A percentile compares a stretch with the other conserved stretches of the same genome.
Conservation (phyloP, 352 stramenopile genomes). For the Pseudoperonospora humuli region DNA sequence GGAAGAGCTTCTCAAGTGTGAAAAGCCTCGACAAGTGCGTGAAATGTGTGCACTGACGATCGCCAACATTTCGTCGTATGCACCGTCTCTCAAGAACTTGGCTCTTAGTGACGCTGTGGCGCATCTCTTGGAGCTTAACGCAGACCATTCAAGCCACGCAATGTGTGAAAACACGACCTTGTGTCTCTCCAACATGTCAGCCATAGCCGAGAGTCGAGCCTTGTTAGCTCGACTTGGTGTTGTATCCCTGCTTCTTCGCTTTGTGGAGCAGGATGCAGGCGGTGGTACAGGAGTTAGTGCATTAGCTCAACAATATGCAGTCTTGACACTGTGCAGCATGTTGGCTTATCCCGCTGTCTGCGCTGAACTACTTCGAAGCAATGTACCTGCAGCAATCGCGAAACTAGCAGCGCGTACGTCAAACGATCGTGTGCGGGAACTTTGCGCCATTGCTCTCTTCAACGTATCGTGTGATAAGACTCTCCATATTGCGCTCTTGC, state of each 20-base stretch:
- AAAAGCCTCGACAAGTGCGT: constrained; percentile 49
- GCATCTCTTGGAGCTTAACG: constrained; percentile 53
- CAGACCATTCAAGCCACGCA: constrained; percentile 30
- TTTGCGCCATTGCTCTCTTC: constrained; percentile 69
- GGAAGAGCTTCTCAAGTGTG: constrained; percentile 63
- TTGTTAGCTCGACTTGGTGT: constrained; percentile 56
- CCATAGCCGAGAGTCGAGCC: constrained; percentile 45
- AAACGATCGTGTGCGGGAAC: constrained; percentile 50
- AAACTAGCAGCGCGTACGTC: constrained; percentile 31
- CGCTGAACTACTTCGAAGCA: constrained; percentile 60
- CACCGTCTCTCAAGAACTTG: constrained; percentile 53
- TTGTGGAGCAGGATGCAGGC: constrained; percentile 43
- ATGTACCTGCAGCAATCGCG: constrained; percentile 49
- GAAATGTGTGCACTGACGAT: constrained; percentile 68
- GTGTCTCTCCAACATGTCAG: constrained; percentile 66
- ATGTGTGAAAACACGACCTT: constrained; percentile 73
- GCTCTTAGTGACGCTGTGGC: constrained; percentile 54
- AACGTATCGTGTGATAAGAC: constrained; percentile 74
- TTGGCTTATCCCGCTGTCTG: constrained; percentile 45
- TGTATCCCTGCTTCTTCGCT: constrained; percentile 60
- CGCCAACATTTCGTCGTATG: constrained; percentile 67
- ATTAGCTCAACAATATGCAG: constrained; percentile 57
- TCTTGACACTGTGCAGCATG: constrained; percentile 64
- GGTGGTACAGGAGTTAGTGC: constrained; percentile 14
- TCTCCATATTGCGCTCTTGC: constrained; percentile 55